Percentiles rank a stretch among this genome's conserved stretches.
These are phyloP conservation scores for Aspergillus biplanus DNA, from an alignment of 495 filamentous ascomycete species.

Conservation along the genomic window DNA sequence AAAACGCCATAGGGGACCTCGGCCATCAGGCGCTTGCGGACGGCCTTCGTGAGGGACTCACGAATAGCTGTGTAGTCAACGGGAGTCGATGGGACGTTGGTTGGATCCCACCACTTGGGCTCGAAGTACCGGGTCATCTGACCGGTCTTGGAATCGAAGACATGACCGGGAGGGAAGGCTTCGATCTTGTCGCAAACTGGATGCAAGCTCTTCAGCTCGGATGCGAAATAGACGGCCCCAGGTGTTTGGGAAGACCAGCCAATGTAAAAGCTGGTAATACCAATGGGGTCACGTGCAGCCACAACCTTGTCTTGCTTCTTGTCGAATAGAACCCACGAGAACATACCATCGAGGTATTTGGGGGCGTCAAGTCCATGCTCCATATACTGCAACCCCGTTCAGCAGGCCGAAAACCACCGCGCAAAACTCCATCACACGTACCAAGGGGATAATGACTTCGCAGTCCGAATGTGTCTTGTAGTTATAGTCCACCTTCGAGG, in stretches of 20 bases:
- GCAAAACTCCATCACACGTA: constrained; percentile 48
- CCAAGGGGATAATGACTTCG: constrained; percentile 96
- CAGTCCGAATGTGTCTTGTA: constrained; percentile 99
- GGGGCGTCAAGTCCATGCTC: constrained; percentile 92
- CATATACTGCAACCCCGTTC: constrained; percentile 68
- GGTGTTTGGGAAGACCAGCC: constrained; percentile 84
- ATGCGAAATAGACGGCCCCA: constrained; percentile 89
- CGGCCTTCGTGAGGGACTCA: constrained; percentile 82
- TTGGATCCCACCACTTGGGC: constrained; percentile 89
- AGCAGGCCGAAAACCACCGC: constrained; percentile 5
- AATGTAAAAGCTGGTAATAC: constrained; percentile 96
- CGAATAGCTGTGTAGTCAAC: constrained; percentile 81
- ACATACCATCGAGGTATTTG: constrained; percentile 97
- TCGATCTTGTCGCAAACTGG: constrained; percentile 95
- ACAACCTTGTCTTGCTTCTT: constrained; percentile 87
- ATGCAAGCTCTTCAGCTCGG: constrained; percentile 91
- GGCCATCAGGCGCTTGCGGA: constrained; percentile 96
- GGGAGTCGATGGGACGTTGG: constrained; percentile 73
- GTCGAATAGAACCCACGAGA: constrained; percentile 98
- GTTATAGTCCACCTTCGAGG: constrained; percentile 75
- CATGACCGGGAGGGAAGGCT: constrained; percentile 89
- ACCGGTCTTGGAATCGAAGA: constrained; percentile 91
- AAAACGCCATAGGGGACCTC: constrained; percentile 98
- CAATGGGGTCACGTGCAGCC: constrained; percentile 94
- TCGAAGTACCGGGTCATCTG: constrained; percentile 83